Base-by-base conservation (phyloP, 805 yeast genomes). In the Candida tibetensis region DNA sequence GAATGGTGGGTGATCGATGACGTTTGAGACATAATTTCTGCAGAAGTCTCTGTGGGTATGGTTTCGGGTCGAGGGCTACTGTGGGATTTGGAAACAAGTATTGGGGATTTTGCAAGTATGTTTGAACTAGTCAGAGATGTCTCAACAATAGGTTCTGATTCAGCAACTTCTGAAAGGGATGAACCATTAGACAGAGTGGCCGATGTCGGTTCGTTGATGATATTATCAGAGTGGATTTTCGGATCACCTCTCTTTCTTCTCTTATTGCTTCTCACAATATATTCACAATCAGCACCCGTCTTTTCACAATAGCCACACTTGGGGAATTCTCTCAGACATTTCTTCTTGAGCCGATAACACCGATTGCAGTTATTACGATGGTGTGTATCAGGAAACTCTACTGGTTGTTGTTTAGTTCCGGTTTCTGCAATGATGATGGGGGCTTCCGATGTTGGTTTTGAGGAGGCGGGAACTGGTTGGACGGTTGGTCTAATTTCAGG, bases 311-410 rank as follows among this genome's bases (percentile, higher is more conserved):
- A 58, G 29, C 53, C 47, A 37, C 74, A 69, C 37, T 46, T 50
- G 7, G 74, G 73, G 38, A 59, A 61, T 23, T 55, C 57, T 35
- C 72, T 52, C 32, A 60, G 55, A 44, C 73, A 69, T 47, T 66
- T 66, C 46, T 69, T 69, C 54, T 69, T 69, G 39, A 69, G 54
- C 27, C 66, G 51, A 41, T 69, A 66, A 49, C 73, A 68, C 15
- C 71, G 49, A 25, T 48, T 57, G 41, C 73, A 68, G 52, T 64
- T 67, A 44, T 54, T 57, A 10, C 63, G 57, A 41, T 63, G 68
- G 42, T 61, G 69, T 15, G 64, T 49, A 5, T 47, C 45, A 17
- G 40, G 39, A 23, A 31, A 31, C 32, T 43, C 43, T 15, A 45
- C 14, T 5, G 40, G 40, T n/a, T 17, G 35, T 18, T 34, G 25